Evolutionary conservation across 257 asterid species (phyloP).

Genomic region (Coffea canephora): DNA sequence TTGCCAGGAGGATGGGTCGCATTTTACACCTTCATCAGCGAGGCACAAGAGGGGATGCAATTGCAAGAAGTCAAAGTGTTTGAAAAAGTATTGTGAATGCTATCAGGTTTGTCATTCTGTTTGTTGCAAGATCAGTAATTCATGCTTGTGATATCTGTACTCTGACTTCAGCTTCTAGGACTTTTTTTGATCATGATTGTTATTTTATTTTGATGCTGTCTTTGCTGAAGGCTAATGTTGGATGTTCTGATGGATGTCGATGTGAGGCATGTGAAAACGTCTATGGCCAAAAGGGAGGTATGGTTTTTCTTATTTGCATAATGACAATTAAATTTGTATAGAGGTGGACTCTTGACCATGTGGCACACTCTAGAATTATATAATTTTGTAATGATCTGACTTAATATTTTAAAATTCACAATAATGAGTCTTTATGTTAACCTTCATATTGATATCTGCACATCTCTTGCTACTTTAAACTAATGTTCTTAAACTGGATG

Average conservation of each 20-base stretch:
- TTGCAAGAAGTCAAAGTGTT: constrained; percentile 86
- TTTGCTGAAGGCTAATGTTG: constrained; percentile 58
- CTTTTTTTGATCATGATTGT: neutral
- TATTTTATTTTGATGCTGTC: constrained; percentile 7
- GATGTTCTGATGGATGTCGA: constrained; percentile 84
- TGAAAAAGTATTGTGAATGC: constrained; percentile 85
- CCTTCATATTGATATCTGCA: neutral
- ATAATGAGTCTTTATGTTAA: neutral
- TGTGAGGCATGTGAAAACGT: constrained; percentile 82
- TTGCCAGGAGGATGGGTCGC: constrained; percentile 48
- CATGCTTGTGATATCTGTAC: neutral
- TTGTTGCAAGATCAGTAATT: neutral
- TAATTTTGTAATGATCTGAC: neutral
- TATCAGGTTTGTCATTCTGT: constrained; percentile 50
- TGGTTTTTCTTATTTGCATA: neutral
- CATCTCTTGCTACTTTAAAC: neutral
- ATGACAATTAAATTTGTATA: neutral
- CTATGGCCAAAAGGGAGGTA: constrained; percentile 73
- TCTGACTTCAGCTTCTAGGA: neutral
- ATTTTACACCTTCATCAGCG: constrained; percentile 54
- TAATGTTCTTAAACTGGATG: neutral
- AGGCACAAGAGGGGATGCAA: constrained; percentile 88
- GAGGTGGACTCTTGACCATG: neutral
- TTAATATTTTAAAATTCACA: neutral
- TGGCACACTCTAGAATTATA: neutral